Evolutionary conservation across 352 stramenopile species (phyloP), one percentile per base, ranked within the genome.

Genomic region (Phytophthora cryptogea): DNA sequence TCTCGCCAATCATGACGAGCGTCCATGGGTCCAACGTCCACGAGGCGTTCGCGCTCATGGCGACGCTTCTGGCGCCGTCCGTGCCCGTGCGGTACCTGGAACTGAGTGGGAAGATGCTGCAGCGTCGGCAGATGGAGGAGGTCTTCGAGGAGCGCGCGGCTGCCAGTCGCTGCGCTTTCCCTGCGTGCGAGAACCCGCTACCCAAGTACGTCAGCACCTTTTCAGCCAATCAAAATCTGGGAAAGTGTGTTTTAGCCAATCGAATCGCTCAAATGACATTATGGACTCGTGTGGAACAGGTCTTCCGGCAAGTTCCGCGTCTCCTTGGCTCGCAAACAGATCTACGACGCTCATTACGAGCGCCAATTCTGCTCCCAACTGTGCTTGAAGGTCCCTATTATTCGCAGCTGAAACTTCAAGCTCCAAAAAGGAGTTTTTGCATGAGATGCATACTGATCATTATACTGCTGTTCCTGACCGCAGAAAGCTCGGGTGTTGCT

Each of bases 21-120:
- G 40, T 67, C 5, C 54, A 65, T 50, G 70, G 80, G 54, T 91
- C 84, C 23, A 91, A 46, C 60, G 78, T 90, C 33, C 80, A 85
- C 36, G 86, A 95, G 59, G 76, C 81, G 10, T 95, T 92, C 71
- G 61, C 72, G 49, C 75, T 95, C 50, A 92, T 92, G 83, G 77
- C 83, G 35, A 86, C 84, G 68, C 70, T 95, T 6, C 72, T 95
- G 32, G 81, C 69, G 41, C 80, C 83, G 1, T 48, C 43, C 26
- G 83, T 95, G 23, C 80, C 86, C 11, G 16, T 86, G 46, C 74
- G 59, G 30, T 95, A 87, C 62, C 57, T 95, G 49, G 79, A 93
- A 27, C 50, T 83, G 43, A 89, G 83, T 47, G 72, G 66, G 14
- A 57, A 78, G 37, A 76, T 95, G 47, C 70, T 95, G 40, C 86